Evolutionary conservation across 345 rosid genomes (phyloP), one percentile per base, ranked within the genome.

Genomic region (Draba incana): DNA sequence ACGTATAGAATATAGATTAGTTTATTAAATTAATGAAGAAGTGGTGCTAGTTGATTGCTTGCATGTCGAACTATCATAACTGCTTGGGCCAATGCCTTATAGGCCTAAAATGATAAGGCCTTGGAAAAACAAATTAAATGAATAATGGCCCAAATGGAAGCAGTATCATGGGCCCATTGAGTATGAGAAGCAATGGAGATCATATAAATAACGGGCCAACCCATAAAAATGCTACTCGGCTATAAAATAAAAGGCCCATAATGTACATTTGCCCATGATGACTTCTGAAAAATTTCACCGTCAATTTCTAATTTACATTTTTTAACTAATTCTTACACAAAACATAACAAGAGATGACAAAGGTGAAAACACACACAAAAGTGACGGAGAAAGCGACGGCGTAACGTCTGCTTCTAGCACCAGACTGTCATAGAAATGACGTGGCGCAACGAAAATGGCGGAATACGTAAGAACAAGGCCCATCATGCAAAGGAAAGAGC

Each of bases 381-480:
- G 12, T n/a, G 51, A 41, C 13, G 61, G 39, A 35, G 76, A 72
- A 65, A 64, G 58, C 71, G 71, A 65, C 76, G 76, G 11, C 71
- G 72, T 66, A 66, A 57, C 54, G 66, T 31, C 51, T 55, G 51
- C 14, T 45, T 35, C 0, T 25, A 5, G 46, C 54, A 67, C 69
- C 63, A 67, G 73, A 2, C 73, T 74, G 73, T 60, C 63, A 53
- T 16, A 13, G 50, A 0, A 35, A 37, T 67, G 68, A 54, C 73
- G 73, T 74, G 78, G 78, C 57, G 62, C 63, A 67, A 74, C 57
- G 37, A 44, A 66, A 53, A 52, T 67, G 68, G 73, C 57, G 52
- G 57, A 30, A 52, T 45, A 67, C 68, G 73, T 74, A 60, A 35
- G 0, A 35, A 31, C 1, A 31, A 74, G 62, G 42, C 77, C 51